Conservation (phyloP, 2,329 filamentous ascomycete genomes). For the Calonectria leucothoes region DNA sequence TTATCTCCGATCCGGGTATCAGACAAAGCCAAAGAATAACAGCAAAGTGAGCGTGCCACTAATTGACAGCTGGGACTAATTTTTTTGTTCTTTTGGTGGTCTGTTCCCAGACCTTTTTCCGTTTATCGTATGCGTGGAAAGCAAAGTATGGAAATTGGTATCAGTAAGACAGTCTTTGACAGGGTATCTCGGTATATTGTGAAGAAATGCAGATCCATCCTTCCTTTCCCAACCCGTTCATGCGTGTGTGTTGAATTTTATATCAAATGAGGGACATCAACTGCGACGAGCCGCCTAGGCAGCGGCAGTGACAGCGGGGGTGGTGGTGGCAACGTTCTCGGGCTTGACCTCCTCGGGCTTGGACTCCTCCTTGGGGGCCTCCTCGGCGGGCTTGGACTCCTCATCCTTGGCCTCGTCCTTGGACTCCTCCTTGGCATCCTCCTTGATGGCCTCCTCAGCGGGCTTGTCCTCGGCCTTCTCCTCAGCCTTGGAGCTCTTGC, state of each 20-base stretch:
- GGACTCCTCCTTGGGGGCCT: conserved; percentile 49
- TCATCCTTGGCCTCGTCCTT: conserved; percentile 51
- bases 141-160: conserved; percentile 53
- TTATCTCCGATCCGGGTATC: conserved; percentile 55
- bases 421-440: conserved; percentile 43
- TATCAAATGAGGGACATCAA: conserved; percentile 42
- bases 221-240: conserved; percentile 60
- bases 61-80: conserved; percentile 31
- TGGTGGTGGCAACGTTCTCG: conserved; percentile 51
- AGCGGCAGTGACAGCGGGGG: conserved; percentile 63
- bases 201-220: conserved; percentile 66
- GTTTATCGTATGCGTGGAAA: conserved; percentile 33
- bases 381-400: conserved; percentile 51
- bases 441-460: conserved; percentile 47
- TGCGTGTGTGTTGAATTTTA: conserved; percentile 46
- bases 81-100: conserved; percentile 40
- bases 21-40: conserved; percentile 48
- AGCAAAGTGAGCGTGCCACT: conserved; percentile 39
- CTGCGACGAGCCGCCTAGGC: conserved; percentile 54
- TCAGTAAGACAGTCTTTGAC: conserved; percentile 61
- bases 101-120: conserved; percentile 32
- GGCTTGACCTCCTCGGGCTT: conserved; percentile 55
- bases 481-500: conserved; percentile 57
- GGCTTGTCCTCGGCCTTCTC: conserved; percentile 54
- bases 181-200: conserved; percentile 66